Percentiles rank a stretch among this genome's conserved stretches.
phyloP scores from a whole-genome alignment of 805 yeast species.

The Lipomyces anomalus region DNA sequence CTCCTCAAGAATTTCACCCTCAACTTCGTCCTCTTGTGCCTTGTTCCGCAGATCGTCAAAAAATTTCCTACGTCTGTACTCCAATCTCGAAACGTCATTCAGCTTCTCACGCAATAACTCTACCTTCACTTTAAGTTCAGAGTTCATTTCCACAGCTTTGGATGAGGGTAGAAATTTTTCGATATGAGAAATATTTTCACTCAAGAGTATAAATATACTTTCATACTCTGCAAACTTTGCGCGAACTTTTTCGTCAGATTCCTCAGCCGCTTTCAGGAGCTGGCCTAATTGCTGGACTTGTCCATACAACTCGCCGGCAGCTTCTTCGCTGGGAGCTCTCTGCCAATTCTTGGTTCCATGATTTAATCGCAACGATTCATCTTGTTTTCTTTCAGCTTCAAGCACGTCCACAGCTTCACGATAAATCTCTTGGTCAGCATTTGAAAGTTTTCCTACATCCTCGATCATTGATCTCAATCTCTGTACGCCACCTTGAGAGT shows the following conservation, averaged over 20 bases:
- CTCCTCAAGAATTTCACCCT: constrained; percentile 12
- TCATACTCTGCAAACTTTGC: constrained; percentile 46
- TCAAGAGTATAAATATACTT: constrained; percentile 41
- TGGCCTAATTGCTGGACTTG: constrained; percentile 42
- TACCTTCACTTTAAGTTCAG: constrained; percentile 35
- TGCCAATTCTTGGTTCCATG: constrained; percentile 55
- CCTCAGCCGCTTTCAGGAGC: constrained; percentile 52
- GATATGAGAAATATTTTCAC: constrained; percentile 34
- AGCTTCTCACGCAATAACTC: constrained; percentile 29
- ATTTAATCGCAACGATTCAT: constrained; percentile 44
- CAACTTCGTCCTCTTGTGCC: constrained; percentile 14
- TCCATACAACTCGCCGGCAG: constrained; percentile 38
- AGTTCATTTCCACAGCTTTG: constrained; percentile 27
- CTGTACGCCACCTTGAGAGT: constrained; percentile 47
- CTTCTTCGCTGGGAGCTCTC: constrained; percentile 43
- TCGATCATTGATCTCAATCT: constrained; percentile 39
- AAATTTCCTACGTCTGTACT: constrained; percentile 25
- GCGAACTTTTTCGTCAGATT: constrained; percentile 54
- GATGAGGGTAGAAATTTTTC: constrained; percentile 33
- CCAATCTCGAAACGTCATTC: constrained; percentile 22
- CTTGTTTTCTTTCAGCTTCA: constrained; percentile 49
- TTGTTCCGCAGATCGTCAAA: constrained; percentile 20
- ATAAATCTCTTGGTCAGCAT: constrained; percentile 16
- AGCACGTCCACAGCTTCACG: constrained; percentile 37
- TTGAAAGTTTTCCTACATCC: constrained; percentile 44